Conservation (phyloP, 306 rosid species). For the Cicer judaicum region DNA sequence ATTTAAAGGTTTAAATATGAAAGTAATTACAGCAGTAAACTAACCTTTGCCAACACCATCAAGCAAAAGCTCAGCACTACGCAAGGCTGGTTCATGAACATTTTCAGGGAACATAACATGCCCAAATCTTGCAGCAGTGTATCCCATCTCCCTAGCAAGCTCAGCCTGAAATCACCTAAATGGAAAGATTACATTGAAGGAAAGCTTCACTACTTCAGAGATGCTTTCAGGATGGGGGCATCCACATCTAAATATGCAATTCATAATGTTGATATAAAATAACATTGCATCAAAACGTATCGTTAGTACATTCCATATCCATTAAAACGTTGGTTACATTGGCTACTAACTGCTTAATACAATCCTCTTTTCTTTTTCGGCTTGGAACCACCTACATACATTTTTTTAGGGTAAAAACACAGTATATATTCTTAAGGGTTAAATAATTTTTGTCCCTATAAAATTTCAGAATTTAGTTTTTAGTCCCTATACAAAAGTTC, state of each 20-base stretch:
- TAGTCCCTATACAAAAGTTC: too few relatives aligned
- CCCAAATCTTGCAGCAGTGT: conserved; percentile 92
- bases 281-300: neutral
- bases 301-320: neutral
- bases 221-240: conserved; percentile 34
- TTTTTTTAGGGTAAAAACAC: neutral
- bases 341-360: neutral
- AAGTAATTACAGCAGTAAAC: conserved; percentile 23
- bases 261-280: conserved; percentile 29
- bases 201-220: conserved; percentile 62
- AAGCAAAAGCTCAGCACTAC: conserved; percentile 92
- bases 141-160: conserved; percentile 95
- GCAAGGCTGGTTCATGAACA: conserved; percentile 86
- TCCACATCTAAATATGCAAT: conserved; percentile 25
- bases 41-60: conserved; percentile 89
- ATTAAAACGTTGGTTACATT: conserved; percentile 4
- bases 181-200: conserved; percentile 54
- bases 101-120: conserved; percentile 99
- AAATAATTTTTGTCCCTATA: too few relatives aligned
- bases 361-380: conserved; percentile 11
- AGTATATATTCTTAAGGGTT: neutral
- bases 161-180: conserved; percentile 94
- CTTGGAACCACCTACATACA: conserved; percentile 13
- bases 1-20: conserved; percentile 21
- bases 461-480: too few relatives aligned